Conservation (phyloP, 768 basidiomycete species). For the Phallus indusiatus region DNA sequence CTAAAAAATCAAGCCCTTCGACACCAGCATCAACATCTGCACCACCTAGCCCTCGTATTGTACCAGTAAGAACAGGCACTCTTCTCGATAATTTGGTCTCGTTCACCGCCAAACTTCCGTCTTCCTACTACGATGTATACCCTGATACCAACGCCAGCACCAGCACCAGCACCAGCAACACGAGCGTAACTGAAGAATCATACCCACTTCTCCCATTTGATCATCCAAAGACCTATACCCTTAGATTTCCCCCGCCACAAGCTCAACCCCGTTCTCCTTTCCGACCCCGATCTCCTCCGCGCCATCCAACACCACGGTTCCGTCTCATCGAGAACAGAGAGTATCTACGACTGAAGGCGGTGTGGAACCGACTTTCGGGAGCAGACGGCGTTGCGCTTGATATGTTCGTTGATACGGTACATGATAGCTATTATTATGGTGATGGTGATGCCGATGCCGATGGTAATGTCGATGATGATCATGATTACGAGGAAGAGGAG, state of each 20-base stretch:
- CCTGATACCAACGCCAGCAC: not conserved
- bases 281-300: conserved; percentile 25
- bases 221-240: conserved; percentile 32
- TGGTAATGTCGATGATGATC: too few relatives aligned
- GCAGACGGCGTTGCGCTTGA: not conserved
- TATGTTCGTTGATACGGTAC: not conserved
- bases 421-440: too few relatives aligned
- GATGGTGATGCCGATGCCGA: too few relatives aligned
- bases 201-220: conserved; percentile 17
- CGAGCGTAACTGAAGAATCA: not conserved
- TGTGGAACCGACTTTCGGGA: conserved; percentile 36
- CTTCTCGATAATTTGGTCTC: not conserved
- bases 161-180: too few relatives aligned
- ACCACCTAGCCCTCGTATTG: too few relatives aligned
- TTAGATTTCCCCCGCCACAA: conserved; percentile 32
- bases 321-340: conserved; percentile 54
- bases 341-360: conserved; percentile 48
- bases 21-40: not conserved
- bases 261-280: conserved; percentile 13
- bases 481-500: too few relatives aligned
- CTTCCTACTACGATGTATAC: not conserved
- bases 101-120: not conserved
- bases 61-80: not conserved
- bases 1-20: not conserved
- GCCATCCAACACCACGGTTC: conserved; percentile 22